Percentiles rank a stretch among this genome's conserved stretches.
Conservation (phyloP, 371 early-diverging fungal genomes). For the Coemansia sp. region DNA sequence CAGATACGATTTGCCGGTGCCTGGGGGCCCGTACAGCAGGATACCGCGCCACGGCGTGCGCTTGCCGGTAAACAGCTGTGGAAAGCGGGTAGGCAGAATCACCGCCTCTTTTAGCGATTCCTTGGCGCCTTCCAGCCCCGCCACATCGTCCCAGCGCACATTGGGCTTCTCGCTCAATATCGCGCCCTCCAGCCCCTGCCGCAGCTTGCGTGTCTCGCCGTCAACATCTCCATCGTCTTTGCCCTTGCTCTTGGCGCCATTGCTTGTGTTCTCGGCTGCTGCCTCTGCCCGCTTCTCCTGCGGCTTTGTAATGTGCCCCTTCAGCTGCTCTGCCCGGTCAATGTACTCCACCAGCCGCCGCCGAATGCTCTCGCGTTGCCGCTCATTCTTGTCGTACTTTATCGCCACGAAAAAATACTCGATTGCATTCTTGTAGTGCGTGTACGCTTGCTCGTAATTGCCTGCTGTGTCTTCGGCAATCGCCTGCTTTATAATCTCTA, state of each 20-base stretch:
- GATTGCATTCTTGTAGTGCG: conserved; percentile 78
- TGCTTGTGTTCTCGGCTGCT: conserved; percentile 48
- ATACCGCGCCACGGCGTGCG: conserved; percentile 98
- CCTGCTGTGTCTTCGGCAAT: conserved; percentile 90
- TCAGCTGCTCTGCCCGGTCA: conserved; percentile 91
- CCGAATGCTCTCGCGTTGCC: conserved; percentile 80
- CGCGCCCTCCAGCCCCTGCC: conserved; percentile 77
- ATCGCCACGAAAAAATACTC: conserved; percentile 94
- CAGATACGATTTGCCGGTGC: conserved; percentile 97
- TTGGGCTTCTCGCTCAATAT: conserved; percentile 95
- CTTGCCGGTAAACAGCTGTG: conserved; percentile 93
- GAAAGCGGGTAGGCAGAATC: conserved; percentile 96
- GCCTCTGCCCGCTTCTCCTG: conserved; percentile 64
- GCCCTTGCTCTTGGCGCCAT: conserved; percentile 58
- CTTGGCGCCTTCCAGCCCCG: conserved; percentile 97
- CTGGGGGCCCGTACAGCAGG: conserved; percentile 97
- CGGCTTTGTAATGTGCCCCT: conserved; percentile 74
- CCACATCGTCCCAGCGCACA: conserved; percentile 96
- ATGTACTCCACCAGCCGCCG: conserved; percentile 90
- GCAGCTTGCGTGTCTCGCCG: conserved; percentile 88
- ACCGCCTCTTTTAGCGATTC: conserved; percentile 98
- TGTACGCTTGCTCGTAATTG: conserved; percentile 90
- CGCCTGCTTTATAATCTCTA: conserved; percentile 88
- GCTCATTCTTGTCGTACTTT: conserved; percentile 95
- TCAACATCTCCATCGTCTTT: conserved; percentile 57